These are phyloP conservation scores for Colletotrichum graminicola DNA, from an alignment of 2,329 filamentous ascomycete genomes.

Conservation along the genomic window DNA sequence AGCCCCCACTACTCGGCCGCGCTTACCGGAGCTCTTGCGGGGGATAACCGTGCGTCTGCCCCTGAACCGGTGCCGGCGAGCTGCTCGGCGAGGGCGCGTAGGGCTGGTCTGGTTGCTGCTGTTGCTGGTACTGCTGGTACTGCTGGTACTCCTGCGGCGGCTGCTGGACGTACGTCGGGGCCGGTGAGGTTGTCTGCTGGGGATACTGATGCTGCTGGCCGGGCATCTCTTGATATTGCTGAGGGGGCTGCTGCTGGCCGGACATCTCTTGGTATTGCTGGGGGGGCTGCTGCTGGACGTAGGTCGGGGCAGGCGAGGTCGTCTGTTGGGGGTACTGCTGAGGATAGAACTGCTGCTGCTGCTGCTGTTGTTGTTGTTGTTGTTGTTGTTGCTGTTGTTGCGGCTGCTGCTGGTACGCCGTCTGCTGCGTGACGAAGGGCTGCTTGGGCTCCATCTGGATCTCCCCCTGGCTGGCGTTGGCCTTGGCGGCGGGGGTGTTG, in stretches of 20 bases:
- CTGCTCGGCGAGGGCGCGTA: constrained; percentile 25
- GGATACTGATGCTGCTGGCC: constrained; percentile 12
- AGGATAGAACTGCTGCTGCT: constrained; percentile 13
- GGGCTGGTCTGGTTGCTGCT: constrained; percentile 25
- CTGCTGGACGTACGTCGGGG: neutral
- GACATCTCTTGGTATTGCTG: constrained; percentile 27
- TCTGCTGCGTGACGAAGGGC: constrained; percentile 36
- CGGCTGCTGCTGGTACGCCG: constrained; percentile 43
- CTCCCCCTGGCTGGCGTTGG: constrained; percentile 45
- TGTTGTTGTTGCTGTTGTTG: constrained; percentile 35
- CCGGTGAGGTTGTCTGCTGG: neutral
- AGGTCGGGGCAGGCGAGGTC: neutral
- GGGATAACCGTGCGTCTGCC: constrained; percentile 17
- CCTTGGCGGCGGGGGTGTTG: constrained; percentile 27
- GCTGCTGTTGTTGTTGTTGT: neutral
- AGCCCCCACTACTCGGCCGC: neutral
- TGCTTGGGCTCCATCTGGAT: constrained; percentile 51
- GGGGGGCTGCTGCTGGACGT: constrained; percentile 14
- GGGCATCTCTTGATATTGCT: constrained; percentile 24
- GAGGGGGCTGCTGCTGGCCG: constrained; percentile 8
- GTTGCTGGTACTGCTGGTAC: neutral
- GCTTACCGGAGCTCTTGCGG: constrained; percentile 32
- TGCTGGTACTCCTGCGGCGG: constrained; percentile 24
- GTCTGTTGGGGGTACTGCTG: constrained; percentile 9
- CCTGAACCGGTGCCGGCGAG: constrained; percentile 29